Evolutionary conservation across 2,329 filamentous ascomycete genomes (phyloP).

Genomic region (Acephala macrosclerotiorum): DNA sequence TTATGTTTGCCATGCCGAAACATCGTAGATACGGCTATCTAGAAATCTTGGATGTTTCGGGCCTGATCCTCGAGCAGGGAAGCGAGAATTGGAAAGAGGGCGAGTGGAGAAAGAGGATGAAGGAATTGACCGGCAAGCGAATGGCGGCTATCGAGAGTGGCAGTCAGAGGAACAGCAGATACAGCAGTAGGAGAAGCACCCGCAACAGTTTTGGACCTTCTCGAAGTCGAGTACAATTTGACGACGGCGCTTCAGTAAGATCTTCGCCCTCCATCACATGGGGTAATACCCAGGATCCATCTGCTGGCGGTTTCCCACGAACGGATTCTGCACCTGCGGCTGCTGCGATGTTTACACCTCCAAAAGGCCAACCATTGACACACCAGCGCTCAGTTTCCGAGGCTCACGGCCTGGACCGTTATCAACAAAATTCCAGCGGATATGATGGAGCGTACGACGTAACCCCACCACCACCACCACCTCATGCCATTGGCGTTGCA

Average conservation of each 20-base stretch:
- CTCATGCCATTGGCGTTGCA: conserved; percentile 32
- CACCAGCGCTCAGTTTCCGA: conserved; percentile 45
- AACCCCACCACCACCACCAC: conserved; percentile 37
- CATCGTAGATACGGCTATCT: conserved; percentile 89
- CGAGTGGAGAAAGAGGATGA: conserved; percentile 89
- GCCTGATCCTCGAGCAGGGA: conserved; percentile 79
- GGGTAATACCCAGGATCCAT: conserved; percentile 32
- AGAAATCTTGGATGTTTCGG: conserved; percentile 84
- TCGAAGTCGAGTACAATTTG: conserved; percentile 63
- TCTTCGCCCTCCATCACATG: conserved; percentile 56
- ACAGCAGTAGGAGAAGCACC: conserved; percentile 65
- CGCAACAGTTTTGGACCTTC: conserved; percentile 60
- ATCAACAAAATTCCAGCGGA: conserved; percentile 28
- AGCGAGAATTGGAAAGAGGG: conserved; percentile 82
- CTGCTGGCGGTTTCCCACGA: conserved; percentile 41
- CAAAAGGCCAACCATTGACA: conserved; percentile 17
- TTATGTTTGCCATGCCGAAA: conserved; percentile 98
- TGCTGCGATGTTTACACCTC: conserved; percentile 35
- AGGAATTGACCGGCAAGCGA: conserved; percentile 83
- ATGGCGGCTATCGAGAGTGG: conserved; percentile 69
- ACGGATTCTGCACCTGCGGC: conserved; percentile 61
- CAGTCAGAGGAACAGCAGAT: conserved; percentile 49
- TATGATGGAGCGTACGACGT: conserved; percentile 40
- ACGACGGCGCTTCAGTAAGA: conserved; percentile 58
- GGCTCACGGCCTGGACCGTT: conserved; percentile 39